Evolutionary conservation across 1,284 basidiomycete species (phyloP).

Genomic region (Fomitopsis betulina): DNA sequence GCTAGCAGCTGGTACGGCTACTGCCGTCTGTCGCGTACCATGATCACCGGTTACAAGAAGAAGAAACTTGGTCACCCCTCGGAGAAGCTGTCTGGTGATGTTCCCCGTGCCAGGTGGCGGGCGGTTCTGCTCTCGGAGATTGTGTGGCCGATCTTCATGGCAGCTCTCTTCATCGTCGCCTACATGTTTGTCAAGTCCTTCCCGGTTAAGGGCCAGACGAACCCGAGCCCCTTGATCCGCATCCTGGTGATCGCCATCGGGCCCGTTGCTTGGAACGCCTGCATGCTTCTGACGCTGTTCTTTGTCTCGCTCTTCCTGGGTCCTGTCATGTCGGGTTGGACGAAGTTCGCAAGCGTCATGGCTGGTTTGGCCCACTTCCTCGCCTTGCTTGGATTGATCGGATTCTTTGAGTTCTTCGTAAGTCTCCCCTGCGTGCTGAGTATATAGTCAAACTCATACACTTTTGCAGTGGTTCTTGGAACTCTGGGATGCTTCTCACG

Average conservation of each 20-base stretch:
- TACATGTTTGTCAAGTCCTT: conserved; percentile 93
- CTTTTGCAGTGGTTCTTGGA: conserved; percentile 87
- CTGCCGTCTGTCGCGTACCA: conserved; percentile 90
- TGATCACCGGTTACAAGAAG: conserved; percentile 98
- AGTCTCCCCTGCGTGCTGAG: conserved; percentile 29
- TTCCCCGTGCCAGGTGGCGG: conserved; percentile 86
- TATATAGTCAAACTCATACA: conserved; percentile 12
- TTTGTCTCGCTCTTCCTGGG: conserved; percentile 89
- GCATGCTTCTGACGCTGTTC: conserved; percentile 83
- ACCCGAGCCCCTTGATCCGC: conserved; percentile 81
- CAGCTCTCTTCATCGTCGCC: conserved; percentile 76
- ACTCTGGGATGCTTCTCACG: conserved; percentile 93
- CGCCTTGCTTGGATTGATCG: conserved; percentile 76
- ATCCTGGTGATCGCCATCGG: conserved; percentile 90
- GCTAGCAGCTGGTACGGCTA: conserved; percentile 98
- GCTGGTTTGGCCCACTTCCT: conserved; percentile 84
- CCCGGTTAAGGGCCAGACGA: conserved; percentile 59
- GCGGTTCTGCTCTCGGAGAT: conserved; percentile 86
- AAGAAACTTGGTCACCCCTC: conserved; percentile 95
- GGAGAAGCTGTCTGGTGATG: conserved; percentile 90
- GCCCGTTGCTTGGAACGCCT: conserved; percentile 95
- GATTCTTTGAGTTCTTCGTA: conserved; percentile 94
- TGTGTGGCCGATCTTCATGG: conserved; percentile 75
- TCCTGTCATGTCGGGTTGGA: conserved; percentile 84
- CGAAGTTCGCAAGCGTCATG: conserved; percentile 86